phyloP scores from a whole-genome alignment of 148 eudicot species.

The Dianthus caryophyllus region DNA sequence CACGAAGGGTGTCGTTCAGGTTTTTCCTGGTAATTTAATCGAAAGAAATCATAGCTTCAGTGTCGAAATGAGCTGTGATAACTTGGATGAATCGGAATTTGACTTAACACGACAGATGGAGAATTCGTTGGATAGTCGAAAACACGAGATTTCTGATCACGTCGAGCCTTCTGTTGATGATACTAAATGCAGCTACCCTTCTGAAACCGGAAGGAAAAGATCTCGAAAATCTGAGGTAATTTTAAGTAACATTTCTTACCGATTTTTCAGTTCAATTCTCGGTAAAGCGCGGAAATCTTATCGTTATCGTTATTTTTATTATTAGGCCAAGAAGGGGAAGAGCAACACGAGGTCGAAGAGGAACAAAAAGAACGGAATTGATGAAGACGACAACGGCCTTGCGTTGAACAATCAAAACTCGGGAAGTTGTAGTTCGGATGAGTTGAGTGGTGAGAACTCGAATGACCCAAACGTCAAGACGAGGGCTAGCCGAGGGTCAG shows the following conservation, averaged over 20 bases:
- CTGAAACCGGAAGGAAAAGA: slow-evolving; percentile 43
- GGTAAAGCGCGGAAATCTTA: neutral
- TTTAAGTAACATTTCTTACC: slow-evolving; percentile 17
- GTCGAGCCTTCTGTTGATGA: slow-evolving; percentile 17
- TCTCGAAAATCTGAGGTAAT: slow-evolving; percentile 41
- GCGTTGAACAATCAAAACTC: slow-evolving; percentile 19
- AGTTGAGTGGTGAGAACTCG: slow-evolving; percentile 23
- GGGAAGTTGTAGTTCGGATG: slow-evolving; percentile 38
- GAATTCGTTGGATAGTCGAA: slow-evolving; percentile 24
- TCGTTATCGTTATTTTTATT: neutral
- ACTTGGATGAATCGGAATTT: slow-evolving; percentile 20
- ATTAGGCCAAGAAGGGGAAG: slow-evolving; percentile 38
- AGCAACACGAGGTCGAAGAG: slow-evolving; percentile 47
- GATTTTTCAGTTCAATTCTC: neutral
- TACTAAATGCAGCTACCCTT: slow-evolving; percentile 15
- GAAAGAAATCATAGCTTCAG: slow-evolving; percentile 31
- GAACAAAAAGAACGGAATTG: slow-evolving; percentile 27
- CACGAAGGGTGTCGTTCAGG: slow-evolving; percentile 15
- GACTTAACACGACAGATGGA: slow-evolving; percentile 20
- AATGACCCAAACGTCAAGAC: slow-evolving; percentile 35
- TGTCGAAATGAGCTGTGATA: slow-evolving; percentile 28
- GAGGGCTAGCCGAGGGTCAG: slow-evolving; percentile 62
- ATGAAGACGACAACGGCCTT: slow-evolving; percentile 26
- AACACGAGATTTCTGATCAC: slow-evolving; percentile 25
- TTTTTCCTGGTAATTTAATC: slow-evolving; percentile 15